Evolutionary conservation across 257 asterid genomes (phyloP).

Genomic region (Solanum etuberosum): DNA sequence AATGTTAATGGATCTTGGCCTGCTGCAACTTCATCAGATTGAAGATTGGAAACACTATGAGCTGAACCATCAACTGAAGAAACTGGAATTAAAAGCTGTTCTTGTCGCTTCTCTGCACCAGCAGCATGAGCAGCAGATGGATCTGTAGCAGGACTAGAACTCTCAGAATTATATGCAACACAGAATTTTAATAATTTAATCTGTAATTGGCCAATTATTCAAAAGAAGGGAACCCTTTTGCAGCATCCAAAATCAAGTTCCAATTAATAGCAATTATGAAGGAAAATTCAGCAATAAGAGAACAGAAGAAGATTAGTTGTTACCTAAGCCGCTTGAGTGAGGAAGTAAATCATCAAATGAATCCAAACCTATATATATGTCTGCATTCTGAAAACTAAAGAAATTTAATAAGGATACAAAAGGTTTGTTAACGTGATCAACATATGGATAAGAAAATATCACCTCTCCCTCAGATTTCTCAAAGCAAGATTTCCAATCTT

Average conservation of each 20-base stretch:
- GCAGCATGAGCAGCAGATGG: constrained; percentile 8
- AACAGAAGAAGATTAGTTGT: background rate
- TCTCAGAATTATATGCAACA: constrained; percentile 13
- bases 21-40: constrained; percentile 19
- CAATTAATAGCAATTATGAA: background rate
- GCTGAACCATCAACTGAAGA: constrained; percentile 13
- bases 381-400: constrained; percentile 33
- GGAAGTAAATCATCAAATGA: constrained; percentile 33
- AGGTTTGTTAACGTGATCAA: background rate
- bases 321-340: constrained; percentile 16
- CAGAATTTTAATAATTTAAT: constrained; percentile 1
- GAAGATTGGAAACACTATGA: constrained; percentile 13
- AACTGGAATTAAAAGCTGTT: constrained; percentile 10
- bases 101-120: constrained; percentile 12
- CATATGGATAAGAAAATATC: constrained; percentile 8
- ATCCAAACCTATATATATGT: constrained; percentile 28
- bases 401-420: constrained; percentile 8
- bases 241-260: background rate
- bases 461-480: constrained; percentile 43
- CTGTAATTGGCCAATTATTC: background rate
- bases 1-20: constrained; percentile 24
- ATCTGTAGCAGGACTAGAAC: constrained; percentile 23
- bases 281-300: background rate
- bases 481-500: constrained; percentile 21
- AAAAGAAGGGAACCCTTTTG: background rate